A percentile compares a stretch with the other conserved stretches of the same genome.
phyloP scores from a whole-genome alignment of 176 grass and related monocot species.

The Urochloa ruziziensis region DNA sequence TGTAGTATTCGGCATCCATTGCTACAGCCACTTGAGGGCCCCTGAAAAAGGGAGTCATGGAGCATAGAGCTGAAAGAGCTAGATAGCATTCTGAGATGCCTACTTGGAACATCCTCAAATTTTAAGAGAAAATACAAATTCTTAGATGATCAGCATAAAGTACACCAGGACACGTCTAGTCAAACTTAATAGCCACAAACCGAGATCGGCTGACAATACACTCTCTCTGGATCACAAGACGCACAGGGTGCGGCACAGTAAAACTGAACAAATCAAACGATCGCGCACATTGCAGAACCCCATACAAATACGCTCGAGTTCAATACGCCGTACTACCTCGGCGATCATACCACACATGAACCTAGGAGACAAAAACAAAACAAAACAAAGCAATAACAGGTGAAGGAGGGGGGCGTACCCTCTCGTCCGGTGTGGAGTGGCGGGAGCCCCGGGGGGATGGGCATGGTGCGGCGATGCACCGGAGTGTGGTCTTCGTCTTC shows the following conservation, averaged over 20 bases:
- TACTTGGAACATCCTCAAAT: not conserved
- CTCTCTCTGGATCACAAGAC: not conserved
- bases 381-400: not conserved
- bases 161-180: not conserved
- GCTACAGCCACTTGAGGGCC: not conserved
- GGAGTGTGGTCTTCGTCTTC: conserved; percentile 17
- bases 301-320: not conserved
- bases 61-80: not conserved
- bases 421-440: conserved; percentile 69
- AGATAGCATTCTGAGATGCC: not conserved
- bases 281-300: not conserved
- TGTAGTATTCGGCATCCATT: not conserved
- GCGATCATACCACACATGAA: not conserved
- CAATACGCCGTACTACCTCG: not conserved
- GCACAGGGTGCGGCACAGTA: not conserved
- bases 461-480: conserved; percentile 34
- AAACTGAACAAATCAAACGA: not conserved
- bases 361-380: not conserved
- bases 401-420: conserved; percentile 16
- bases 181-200: not conserved
- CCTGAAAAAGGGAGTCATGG: not conserved
- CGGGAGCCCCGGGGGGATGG: conserved; percentile 68
- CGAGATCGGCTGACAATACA: not conserved
- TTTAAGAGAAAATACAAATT: not conserved
- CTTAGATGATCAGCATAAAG: not conserved